Conservation (phyloP, 164 flowering plant genomes). For the Taxillus chinensis region DNA sequence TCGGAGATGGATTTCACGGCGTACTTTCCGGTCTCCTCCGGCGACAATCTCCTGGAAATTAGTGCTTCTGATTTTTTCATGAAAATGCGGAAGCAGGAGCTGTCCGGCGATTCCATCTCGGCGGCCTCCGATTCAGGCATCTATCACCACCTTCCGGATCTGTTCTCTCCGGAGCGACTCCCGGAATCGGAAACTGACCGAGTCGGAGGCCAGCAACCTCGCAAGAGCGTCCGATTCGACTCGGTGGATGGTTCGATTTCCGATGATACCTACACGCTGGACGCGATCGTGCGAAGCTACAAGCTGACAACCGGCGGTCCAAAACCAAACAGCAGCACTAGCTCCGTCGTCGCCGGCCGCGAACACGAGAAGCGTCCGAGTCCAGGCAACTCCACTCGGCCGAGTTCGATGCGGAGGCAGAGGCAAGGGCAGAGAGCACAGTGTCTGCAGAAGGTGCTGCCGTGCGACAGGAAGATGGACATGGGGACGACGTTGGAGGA, state of each 20-base stretch:
- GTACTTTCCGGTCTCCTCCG: not conserved
- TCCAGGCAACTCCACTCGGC: slow-evolving; percentile 1
- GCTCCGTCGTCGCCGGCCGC: slow-evolving; percentile 9
- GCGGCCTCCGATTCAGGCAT: too few species aligned
- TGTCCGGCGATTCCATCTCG: too few species aligned
- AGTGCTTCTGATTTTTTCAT: not conserved
- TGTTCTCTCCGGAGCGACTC: slow-evolving; percentile 10
- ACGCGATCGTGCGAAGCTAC: slow-evolving; percentile 8
- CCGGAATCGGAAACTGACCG: not conserved
- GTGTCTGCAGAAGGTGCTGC: slow-evolving; percentile 50
- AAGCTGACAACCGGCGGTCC: not conserved
- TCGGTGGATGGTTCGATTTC: not conserved
- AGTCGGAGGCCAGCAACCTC: not conserved
- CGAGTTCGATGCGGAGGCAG: slow-evolving; percentile 8
- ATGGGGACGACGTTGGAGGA: slow-evolving; percentile 58
- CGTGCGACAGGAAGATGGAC: slow-evolving; percentile 53
- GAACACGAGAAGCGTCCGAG: not conserved
- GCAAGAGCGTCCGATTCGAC: slow-evolving; percentile 7
- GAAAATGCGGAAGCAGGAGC: too few species aligned
- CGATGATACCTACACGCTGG: slow-evolving; percentile 11
- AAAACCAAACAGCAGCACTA: slow-evolving; percentile 12
- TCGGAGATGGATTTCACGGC: slow-evolving; percentile 1
- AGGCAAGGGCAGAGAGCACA: slow-evolving; percentile 11
- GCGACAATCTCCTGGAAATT: too few species aligned
- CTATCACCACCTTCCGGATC: slow-evolving; percentile 11